Conservation (phyloP, 306 rosid species). For the Quercus bicolor region DNA sequence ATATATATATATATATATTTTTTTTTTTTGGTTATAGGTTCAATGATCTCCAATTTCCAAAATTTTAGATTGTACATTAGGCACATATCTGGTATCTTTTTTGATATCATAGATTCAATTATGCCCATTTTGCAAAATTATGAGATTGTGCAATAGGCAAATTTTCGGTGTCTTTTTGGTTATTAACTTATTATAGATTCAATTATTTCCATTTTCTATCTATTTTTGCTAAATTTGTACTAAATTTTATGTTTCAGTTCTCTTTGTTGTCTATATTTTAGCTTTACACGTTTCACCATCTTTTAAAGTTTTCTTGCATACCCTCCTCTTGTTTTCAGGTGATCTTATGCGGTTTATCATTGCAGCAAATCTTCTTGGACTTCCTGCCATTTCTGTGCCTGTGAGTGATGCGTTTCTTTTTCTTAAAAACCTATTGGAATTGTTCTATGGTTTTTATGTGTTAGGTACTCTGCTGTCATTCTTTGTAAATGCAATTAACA, state of each 20-base stretch:
- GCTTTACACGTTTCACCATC: constrained; percentile 9
- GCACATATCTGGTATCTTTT: background rate
- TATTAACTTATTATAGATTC: no score
- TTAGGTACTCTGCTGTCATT: background rate
- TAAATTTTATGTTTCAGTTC: background rate
- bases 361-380: constrained; percentile 74
- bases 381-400: constrained; percentile 93
- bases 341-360: constrained; percentile 77
- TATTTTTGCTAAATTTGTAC: background rate
- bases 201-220: background rate
- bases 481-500: background rate
- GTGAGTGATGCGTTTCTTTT: constrained; percentile 42
- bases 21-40: background rate
- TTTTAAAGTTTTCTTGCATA: background rate
- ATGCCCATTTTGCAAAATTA: background rate
- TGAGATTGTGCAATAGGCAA: no score
- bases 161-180: no score
- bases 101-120: background rate
- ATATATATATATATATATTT: no score
- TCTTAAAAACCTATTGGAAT: background rate
- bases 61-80: background rate
- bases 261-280: background rate
- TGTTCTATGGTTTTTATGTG: background rate
- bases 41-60: constrained; percentile 6
- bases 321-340: constrained; percentile 37